phyloP scores from a whole-genome alignment of 306 rosid species.

The Pyrus communis region DNA sequence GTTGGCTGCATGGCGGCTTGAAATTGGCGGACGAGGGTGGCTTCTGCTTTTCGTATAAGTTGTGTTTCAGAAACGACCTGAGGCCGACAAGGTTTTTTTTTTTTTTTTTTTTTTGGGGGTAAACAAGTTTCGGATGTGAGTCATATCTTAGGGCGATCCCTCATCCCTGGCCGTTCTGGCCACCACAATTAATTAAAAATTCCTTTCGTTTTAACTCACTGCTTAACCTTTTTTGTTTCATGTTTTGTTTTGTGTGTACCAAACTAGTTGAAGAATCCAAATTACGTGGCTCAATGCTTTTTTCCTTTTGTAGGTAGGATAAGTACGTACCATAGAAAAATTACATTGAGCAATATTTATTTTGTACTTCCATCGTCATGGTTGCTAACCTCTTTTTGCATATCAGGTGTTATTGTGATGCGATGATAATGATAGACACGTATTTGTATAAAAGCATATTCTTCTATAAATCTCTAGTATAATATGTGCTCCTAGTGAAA shows the following conservation, averaged over 20 bases:
- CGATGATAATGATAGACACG: too few relatives aligned
- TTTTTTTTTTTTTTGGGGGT: too few relatives aligned
- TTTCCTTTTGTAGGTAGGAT: not conserved
- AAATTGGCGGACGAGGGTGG: not conserved
- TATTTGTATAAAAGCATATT: too few relatives aligned
- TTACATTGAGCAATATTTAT: not conserved
- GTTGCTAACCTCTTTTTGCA: too few relatives aligned
- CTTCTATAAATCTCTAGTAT: too few relatives aligned
- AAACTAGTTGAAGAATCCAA: slow-evolving; percentile 5
- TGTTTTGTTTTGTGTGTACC: not conserved
- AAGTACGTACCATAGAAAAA: not conserved
- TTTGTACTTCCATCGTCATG: too few relatives aligned
- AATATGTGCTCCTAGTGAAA: too few relatives aligned
- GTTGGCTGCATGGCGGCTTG: slow-evolving; percentile 14
- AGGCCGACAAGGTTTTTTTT: not conserved
- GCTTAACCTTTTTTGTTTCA: not conserved
- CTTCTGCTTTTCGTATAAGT: not conserved
- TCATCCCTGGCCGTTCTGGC: not conserved
- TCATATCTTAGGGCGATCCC: not conserved
- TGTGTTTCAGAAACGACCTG: slow-evolving; percentile 15
- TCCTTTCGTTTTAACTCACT: not conserved
- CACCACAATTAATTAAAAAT: not conserved
- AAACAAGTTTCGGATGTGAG: slow-evolving; percentile 11
- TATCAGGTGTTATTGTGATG: too few relatives aligned
- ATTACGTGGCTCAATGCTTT: slow-evolving; percentile 11